Evolutionary conservation across 768 basidiomycete species (phyloP).

Genomic region (Hebeloma cylindrosporum): DNA sequence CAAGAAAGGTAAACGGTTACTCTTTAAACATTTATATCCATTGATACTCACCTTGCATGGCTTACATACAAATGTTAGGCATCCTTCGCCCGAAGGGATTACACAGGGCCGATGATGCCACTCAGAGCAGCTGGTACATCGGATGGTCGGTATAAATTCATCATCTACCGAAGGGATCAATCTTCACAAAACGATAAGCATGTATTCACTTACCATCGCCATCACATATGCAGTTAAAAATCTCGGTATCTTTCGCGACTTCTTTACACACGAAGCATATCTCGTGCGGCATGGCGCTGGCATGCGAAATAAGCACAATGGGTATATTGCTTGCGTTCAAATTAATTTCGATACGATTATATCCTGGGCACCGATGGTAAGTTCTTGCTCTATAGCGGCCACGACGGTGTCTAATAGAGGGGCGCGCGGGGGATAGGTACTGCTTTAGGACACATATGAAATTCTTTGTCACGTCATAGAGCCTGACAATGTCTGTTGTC

Average conservation of each 20-base stretch:
- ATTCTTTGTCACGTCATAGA: constrained; percentile 6
- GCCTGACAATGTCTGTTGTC: not conserved
- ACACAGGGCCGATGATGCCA: too few relatives aligned
- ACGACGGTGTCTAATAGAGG: not conserved
- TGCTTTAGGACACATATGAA: constrained; percentile 1
- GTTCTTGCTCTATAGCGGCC: constrained; percentile 2
- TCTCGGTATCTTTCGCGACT: constrained; percentile 7
- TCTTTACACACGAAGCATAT: constrained; percentile 10
- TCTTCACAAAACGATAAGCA: not conserved
- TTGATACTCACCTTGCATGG: too few relatives aligned
- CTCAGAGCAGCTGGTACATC: constrained; percentile 3
- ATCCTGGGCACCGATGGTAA: constrained; percentile 6
- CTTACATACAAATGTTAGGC: too few relatives aligned
- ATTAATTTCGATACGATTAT: constrained; percentile 10
- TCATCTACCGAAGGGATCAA: constrained; percentile 1
- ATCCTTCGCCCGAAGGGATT: too few relatives aligned
- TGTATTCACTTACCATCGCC: constrained; percentile 2
- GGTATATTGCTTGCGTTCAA: constrained; percentile 3
- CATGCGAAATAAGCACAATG: constrained; percentile 6
- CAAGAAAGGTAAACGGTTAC: too few relatives aligned
- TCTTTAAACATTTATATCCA: too few relatives aligned
- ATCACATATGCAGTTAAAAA: constrained; percentile 10
- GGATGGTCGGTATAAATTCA: constrained; percentile 5
- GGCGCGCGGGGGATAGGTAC: not conserved
- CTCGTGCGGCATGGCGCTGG: constrained; percentile 3